phyloP scores from a whole-genome alignment of 2,329 filamentous ascomycete genomes.

The Penicillium paneum region DNA sequence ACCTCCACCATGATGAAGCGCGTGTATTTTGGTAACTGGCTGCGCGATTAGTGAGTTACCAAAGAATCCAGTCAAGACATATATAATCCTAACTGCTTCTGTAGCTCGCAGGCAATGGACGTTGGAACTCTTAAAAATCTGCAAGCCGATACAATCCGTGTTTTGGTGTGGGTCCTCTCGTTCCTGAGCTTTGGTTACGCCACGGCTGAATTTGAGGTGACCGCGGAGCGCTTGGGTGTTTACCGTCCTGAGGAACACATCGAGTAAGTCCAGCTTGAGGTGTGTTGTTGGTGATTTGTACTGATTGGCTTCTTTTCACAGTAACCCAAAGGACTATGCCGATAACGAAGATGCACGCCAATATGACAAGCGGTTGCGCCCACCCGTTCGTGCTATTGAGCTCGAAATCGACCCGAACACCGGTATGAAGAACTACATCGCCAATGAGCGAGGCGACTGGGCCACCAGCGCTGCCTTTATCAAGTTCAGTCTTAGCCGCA shows the following conservation, averaged over 20 bases:
- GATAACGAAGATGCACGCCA: slow-evolving; percentile 81
- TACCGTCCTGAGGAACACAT: slow-evolving; percentile 69
- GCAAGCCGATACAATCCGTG: slow-evolving; percentile 72
- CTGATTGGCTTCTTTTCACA: slow-evolving; percentile 50
- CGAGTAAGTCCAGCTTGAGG: slow-evolving; percentile 34
- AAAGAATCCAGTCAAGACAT: background rate
- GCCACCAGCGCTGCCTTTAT: slow-evolving; percentile 86
- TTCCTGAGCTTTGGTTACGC: slow-evolving; percentile 81
- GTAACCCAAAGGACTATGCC: slow-evolving; percentile 78
- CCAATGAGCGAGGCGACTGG: slow-evolving; percentile 83
- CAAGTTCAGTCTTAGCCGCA: slow-evolving; percentile 67
- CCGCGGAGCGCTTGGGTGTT: slow-evolving; percentile 72
- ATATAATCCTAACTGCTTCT: slow-evolving; percentile 6
- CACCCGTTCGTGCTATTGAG: slow-evolving; percentile 69
- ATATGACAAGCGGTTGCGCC: slow-evolving; percentile 72
- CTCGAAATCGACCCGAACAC: slow-evolving; percentile 70
- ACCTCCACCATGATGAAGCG: slow-evolving; percentile 73
- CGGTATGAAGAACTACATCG: slow-evolving; percentile 99
- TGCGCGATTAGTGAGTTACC: slow-evolving; percentile 64
- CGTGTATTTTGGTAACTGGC: slow-evolving; percentile 83
- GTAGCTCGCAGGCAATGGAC: slow-evolving; percentile 70
- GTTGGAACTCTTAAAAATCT: slow-evolving; percentile 76
- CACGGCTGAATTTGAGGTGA: slow-evolving; percentile 83
- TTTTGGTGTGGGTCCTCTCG: slow-evolving; percentile 76
- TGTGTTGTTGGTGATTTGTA: background rate